A percentile compares a stretch with the other conserved stretches of the same genome.
Evolutionary conservation across 2,329 filamentous ascomycete genomes (phyloP).

Genomic region (Nothophoma quercina): DNA sequence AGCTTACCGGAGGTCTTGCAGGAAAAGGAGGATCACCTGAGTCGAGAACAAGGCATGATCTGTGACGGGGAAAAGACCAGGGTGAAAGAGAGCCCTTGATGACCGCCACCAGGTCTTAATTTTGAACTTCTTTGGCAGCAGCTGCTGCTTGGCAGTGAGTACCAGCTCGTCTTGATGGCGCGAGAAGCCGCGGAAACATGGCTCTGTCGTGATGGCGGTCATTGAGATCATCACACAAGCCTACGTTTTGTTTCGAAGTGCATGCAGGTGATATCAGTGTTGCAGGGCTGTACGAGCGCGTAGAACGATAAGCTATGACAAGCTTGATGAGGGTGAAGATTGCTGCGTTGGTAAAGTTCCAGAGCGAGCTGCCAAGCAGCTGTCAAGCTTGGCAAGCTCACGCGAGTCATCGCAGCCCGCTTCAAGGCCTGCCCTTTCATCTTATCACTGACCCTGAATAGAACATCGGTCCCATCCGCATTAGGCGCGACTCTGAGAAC

Average conservation of each 20-base stretch:
- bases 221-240: neutral
- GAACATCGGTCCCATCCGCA: neutral
- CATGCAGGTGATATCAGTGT: neutral
- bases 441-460: neutral
- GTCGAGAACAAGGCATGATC: neutral
- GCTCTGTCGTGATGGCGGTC: neutral
- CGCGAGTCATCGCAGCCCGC: slow-evolving; percentile 7
- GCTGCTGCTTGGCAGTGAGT: neutral
- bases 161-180: no score
- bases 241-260: neutral
- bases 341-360: slow-evolving; percentile 1
- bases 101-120: neutral
- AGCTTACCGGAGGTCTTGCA: neutral
- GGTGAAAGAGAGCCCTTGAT: neutral
- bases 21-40: slow-evolving; percentile 8
- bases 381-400: slow-evolving; percentile 1
- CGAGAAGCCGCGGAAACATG: neutral
- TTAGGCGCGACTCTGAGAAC: neutral
- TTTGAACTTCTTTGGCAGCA: neutral
- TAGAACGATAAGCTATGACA: slow-evolving; percentile 5
- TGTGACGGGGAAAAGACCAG: neutral
- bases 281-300: neutral
- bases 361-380: slow-evolving; percentile 5
- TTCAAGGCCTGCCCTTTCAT: slow-evolving; percentile 9
- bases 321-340: slow-evolving; percentile 11